Conservation (phyloP, 208 protist genomes). For the Trypanosoma scelopori region DNA sequence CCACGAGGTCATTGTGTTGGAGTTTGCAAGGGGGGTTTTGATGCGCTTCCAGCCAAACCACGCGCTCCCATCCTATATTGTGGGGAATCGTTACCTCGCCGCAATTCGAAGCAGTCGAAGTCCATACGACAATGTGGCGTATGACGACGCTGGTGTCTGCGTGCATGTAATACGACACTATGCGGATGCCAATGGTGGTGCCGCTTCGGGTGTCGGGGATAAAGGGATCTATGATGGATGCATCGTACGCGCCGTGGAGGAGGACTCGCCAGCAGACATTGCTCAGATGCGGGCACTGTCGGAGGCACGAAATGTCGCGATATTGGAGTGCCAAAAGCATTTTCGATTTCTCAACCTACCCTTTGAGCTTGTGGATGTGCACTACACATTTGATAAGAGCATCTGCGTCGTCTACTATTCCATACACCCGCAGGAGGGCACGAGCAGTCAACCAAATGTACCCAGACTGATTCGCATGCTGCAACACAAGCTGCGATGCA, state of each 20-base stretch:
- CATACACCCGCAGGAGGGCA: conserved; percentile 30
- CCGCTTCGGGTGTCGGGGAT: background rate
- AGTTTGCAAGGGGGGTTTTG: conserved; percentile 44
- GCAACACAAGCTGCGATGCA: conserved; percentile 47
- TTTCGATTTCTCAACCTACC: conserved; percentile 65
- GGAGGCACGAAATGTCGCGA: conserved; percentile 29
- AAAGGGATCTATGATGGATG: conserved; percentile 34
- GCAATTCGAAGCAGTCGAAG: conserved; percentile 38
- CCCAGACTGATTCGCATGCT: conserved; percentile 49
- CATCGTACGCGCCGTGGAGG: conserved; percentile 49
- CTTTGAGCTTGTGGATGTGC: conserved; percentile 53
- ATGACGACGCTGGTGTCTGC: conserved; percentile 48
- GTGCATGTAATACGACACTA: conserved; percentile 32
- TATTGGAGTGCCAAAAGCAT: conserved; percentile 53
- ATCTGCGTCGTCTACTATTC: conserved; percentile 63
- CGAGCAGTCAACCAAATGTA: conserved; percentile 41
- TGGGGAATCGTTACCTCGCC: conserved; percentile 49
- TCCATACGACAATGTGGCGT: conserved; percentile 45
- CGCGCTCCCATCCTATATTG: conserved; percentile 6
- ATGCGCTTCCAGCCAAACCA: conserved; percentile 47
- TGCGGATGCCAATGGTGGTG: conserved; percentile 8
- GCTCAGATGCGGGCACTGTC: conserved; percentile 28
- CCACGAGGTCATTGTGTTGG: conserved; percentile 36
- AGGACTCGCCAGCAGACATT: conserved; percentile 23
- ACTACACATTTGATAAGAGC: conserved; percentile 57